Base-by-base conservation (phyloP, 2,329 filamentous ascomycete genomes). In the Claviceps sp. region DNA sequence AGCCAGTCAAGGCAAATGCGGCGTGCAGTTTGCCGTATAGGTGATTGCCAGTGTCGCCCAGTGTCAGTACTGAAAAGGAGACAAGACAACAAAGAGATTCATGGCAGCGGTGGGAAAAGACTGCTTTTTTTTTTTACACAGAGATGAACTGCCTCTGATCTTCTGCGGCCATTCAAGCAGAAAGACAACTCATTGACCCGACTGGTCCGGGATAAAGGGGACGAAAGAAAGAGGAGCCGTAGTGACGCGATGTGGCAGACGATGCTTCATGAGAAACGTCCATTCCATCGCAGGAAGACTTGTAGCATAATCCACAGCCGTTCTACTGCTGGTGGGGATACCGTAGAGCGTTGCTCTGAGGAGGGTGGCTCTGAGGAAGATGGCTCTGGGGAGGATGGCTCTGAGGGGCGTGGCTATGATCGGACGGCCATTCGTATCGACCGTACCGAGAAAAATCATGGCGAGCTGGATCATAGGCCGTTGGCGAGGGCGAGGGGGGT, bases 91-190 rank as follows among this genome's bases (percentile, higher is more conserved):
- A 22, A 14, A 2, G 13, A 0, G 13, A 13, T 14, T 44, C 50
- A 53, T 22, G 20, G 17, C 29, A 46, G 20, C 11, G 29, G 17
- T 36, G 56, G 9, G 60, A 65, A 37, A 14, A 23, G 5, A 6
- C 11, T 22, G 20, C 16, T 17, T 22, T 20, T 48, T 22, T 36
- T 48, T 20, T 20, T 20, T 34, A 34, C 29, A 34, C 29, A 46
- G 5, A 36, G 43, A 38, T 22, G 29, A 34, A 9, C 45, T 37
- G 17, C 29, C 29, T 46, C 36, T 37, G 29, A 4, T 20, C 11
- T 11, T 11, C 9, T 26, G 11, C 4, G n/a, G 47, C 1, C 9
- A 17, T 7, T 45, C 16, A 50, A 17, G 49, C 29, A 8, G 45
- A 48, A 22, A 39, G 49, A 22, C 43, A n/a, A 11, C 34, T 42